Base-by-base conservation (phyloP, 192 early-diverging fungal genomes). In the Powellomyces hirtus region DNA sequence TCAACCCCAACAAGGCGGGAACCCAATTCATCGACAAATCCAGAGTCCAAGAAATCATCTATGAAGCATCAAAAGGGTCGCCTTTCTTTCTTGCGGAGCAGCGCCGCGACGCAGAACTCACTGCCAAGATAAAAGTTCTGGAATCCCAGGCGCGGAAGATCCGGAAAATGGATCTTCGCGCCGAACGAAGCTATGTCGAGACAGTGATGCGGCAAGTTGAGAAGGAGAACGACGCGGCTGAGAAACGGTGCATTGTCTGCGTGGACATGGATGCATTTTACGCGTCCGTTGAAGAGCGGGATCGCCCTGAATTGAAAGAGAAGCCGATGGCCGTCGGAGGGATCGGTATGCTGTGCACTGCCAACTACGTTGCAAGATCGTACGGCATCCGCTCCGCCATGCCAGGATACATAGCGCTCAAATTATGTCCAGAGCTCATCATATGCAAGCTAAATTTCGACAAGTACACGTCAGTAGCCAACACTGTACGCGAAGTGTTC, bases 181-280 rank as follows among this genome's bases (percentile, higher is more conserved):
- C 46, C 11, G 77, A 79, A 57, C 37, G 46, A 18, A 35, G 6
- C 14, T 56, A 74, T 8, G 75, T 86, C 2, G 59, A 85, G 42
- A 71, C 66, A 24, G 64, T 66, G 67, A 53, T 87, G 7, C 22
- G 62, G 22, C 67, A 64, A 2, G 38, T 84, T 18, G 82, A 84
- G 44, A 31, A 44, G 1, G 64, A 37, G 11, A 57, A 86, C 36
- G 85, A 89, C 26, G 62, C 62, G 11, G 22, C 42, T 24, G 62
- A 51, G 22, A 67, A 65, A 7, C 75, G 81, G 27, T 66, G 46
- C 34, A 89, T 90, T 33, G 82, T 84, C 13, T 86, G 86, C 69
- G 73, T 90, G 31, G 89, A 90, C 62, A 90, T 90, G 89, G 29
- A 30, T 14, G 88, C 89, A 8, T 90, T 87, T 49, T 90, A 88